Evolutionary conservation across 257 asterid genomes (phyloP).

Genomic region (Salvia rosmarinus): DNA sequence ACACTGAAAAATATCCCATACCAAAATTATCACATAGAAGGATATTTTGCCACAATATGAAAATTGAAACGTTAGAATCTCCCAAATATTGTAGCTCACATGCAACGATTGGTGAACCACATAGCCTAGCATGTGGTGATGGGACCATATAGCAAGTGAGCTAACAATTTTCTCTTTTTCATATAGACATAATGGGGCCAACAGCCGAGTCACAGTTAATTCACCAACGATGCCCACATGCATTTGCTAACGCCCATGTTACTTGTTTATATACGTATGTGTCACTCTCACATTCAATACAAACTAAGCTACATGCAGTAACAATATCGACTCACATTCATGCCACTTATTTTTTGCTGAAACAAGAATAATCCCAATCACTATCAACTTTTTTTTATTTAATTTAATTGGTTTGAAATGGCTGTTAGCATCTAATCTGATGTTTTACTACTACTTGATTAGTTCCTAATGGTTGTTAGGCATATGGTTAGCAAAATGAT

Average conservation of each 20-base stretch:
- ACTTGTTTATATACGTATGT: slow-evolving; percentile 29
- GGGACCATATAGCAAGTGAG: slow-evolving; percentile 54
- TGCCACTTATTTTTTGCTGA: slow-evolving; percentile 20
- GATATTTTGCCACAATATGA: neutral
- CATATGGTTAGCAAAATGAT: neutral
- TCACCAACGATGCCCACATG: slow-evolving; percentile 44
- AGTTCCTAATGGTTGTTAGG: slow-evolving; percentile 15
- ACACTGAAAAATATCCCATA: neutral
- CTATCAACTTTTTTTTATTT: neutral
- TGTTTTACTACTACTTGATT: slow-evolving; percentile 5
- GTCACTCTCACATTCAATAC: slow-evolving; percentile 44
- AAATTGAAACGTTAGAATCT: slow-evolving; percentile 18
- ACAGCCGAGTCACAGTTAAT: slow-evolving; percentile 41
- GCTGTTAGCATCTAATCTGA: neutral
- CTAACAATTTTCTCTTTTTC: slow-evolving; percentile 28
- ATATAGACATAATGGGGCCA: slow-evolving; percentile 36
- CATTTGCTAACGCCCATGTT: slow-evolving; percentile 47
- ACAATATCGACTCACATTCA: slow-evolving; percentile 31
- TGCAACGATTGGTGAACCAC: slow-evolving; percentile 32
- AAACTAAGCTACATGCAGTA: slow-evolving; percentile 17
- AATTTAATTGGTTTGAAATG: slow-evolving; percentile 20
- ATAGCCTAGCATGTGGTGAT: slow-evolving; percentile 52
- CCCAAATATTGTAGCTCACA: slow-evolving; percentile 30
- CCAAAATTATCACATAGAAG: slow-evolving; percentile 5
- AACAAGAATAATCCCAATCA: slow-evolving; percentile 15